Conservation (phyloP, 257 asterid genomes). For the Thymus quinquecostatus region DNA sequence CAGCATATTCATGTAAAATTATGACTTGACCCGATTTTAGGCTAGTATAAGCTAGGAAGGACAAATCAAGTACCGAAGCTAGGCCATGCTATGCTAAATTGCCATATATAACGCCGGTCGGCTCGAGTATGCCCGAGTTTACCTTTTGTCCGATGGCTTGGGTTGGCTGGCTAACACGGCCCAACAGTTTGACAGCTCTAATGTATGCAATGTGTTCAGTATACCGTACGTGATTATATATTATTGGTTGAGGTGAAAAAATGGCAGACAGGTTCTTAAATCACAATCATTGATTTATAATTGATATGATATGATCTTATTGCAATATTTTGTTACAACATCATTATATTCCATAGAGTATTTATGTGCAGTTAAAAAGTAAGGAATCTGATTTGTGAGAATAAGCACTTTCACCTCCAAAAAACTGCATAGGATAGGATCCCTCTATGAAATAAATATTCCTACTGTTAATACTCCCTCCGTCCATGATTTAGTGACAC, state of each 20-base stretch:
- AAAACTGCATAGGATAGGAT: constrained; percentile 9
- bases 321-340: background rate
- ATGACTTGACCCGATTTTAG: too few relatives aligned
- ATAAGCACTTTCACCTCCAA: constrained; percentile 5
- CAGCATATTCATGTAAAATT: background rate
- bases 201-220: background rate
- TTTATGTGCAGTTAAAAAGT: background rate
- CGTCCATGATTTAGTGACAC: too few relatives aligned
- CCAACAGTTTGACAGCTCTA: too few relatives aligned
- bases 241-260: background rate
- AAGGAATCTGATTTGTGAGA: constrained; percentile 24
- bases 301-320: background rate
- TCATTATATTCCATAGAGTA: constrained; percentile 20
- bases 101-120: too few relatives aligned
- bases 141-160: too few relatives aligned
- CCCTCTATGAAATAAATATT: background rate
- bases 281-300: constrained; percentile 13
- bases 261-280: constrained; percentile 1
- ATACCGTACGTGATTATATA: background rate
- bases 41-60: too few relatives aligned
- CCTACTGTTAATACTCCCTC: too few relatives aligned
- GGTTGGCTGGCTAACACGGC: too few relatives aligned
- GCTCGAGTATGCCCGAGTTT: too few relatives aligned
- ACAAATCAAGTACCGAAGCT: too few relatives aligned
- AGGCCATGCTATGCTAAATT: too few relatives aligned